These are phyloP conservation scores for Zymoseptoria pseudotritici DNA, from an alignment of 2,329 filamentous ascomycete genomes.

Conservation along the genomic window DNA sequence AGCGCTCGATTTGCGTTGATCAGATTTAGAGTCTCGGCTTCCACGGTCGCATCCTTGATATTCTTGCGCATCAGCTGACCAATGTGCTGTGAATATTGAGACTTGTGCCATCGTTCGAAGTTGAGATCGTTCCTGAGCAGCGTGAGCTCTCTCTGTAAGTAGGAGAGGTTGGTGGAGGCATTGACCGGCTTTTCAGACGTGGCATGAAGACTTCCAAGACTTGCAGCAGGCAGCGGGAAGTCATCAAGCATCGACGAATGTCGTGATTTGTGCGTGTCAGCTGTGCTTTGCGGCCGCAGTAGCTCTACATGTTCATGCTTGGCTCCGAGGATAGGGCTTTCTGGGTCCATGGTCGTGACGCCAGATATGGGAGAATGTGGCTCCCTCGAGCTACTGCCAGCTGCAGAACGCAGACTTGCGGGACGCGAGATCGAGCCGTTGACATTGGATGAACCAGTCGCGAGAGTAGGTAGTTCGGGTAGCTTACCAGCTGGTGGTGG, in stretches of 20 bases:
- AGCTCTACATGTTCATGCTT: slow-evolving; percentile 12
- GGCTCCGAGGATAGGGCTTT: slow-evolving; percentile 58
- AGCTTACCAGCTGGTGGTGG: slow-evolving; percentile 41
- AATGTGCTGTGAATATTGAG: slow-evolving; percentile 75
- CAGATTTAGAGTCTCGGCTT: slow-evolving; percentile 75
- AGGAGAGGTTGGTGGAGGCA: slow-evolving; percentile 37
- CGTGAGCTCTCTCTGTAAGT: slow-evolving; percentile 66
- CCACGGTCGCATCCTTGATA: slow-evolving; percentile 67
- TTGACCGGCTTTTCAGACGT: slow-evolving; percentile 6
- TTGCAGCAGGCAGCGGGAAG: slow-evolving; percentile 17
- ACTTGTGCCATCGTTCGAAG: slow-evolving; percentile 76
- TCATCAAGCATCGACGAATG: slow-evolving; percentile 20
- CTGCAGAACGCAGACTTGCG: slow-evolving; percentile 23
- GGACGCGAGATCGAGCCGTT: slow-evolving; percentile 25
- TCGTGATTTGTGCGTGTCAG: slow-evolving; percentile 1
- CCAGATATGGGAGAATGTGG: slow-evolving; percentile 46
- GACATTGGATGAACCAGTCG: slow-evolving; percentile 27
- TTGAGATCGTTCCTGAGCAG: slow-evolving; percentile 72
- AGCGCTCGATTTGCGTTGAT: slow-evolving; percentile 68
- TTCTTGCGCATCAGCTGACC: slow-evolving; percentile 68
- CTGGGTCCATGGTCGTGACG: slow-evolving; percentile 29
- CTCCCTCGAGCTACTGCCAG: slow-evolving; percentile 46
- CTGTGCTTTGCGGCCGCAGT: slow-evolving; percentile 16
- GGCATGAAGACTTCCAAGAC: not conserved
- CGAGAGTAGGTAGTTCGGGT: slow-evolving; percentile 39